Conservation (phyloP, 345 rosid species). For the Odontarrhena argentea region DNA sequence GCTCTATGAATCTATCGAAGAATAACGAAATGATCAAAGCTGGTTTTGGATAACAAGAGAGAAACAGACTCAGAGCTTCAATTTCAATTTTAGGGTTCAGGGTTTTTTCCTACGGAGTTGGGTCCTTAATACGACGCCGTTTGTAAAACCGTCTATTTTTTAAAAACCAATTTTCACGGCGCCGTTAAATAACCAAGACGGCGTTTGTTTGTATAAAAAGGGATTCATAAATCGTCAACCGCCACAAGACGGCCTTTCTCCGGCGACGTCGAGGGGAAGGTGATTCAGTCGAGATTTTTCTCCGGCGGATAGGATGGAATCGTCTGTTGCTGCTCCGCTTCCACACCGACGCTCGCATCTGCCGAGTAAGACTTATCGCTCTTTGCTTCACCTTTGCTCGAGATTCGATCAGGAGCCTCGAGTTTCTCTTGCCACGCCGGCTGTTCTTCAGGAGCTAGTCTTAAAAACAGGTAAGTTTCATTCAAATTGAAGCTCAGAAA, state of each 20-base stretch:
- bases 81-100: constrained; percentile 38
- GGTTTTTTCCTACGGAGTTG: background rate
- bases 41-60: constrained; percentile 5
- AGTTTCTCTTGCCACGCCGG: constrained; percentile 46
- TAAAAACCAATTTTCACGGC: constrained; percentile 17
- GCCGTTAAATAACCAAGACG: constrained; percentile 25
- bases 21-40: constrained; percentile 11
- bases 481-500: background rate
- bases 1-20: too few relatives aligned
- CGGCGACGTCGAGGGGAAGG: constrained; percentile 9
- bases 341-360: constrained; percentile 22
- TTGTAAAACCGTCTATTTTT: background rate
- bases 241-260: constrained; percentile 28
- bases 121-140: constrained; percentile 21
- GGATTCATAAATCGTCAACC: constrained; percentile 19
- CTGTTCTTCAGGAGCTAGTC: constrained; percentile 35
- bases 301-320: background rate
- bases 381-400: constrained; percentile 51
- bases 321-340: background rate
- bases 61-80: constrained; percentile 27
- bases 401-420: constrained; percentile 49
- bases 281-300: background rate
- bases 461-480: constrained; percentile 27
- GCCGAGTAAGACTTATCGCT: constrained; percentile 50
- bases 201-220: background rate